Base-by-base conservation (phyloP, 2,329 filamentous ascomycete species). In the Aspergillus sergii region DNA sequence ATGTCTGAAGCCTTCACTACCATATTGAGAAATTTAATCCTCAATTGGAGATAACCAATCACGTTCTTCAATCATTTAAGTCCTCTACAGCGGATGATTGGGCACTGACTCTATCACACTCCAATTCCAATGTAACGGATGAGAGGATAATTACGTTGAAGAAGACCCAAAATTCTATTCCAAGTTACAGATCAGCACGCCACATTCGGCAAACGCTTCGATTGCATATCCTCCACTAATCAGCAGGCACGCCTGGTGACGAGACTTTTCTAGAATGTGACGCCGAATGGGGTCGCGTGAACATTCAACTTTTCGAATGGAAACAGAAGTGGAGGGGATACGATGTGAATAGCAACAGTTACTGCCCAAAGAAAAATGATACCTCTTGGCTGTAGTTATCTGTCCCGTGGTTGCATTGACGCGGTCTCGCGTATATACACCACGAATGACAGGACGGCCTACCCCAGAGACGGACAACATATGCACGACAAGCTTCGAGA, bases 111-210 rank as follows among this genome's bases (percentile, higher is more conserved):
- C 30, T 54, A 9, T 39, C 32, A 55, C 51, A 16, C 14, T 10
- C n/a, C 28, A n/a, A 23, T 4, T 26, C 36, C 8, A 19, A 55
- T 39, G 51, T 39, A 55, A 55, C 51, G 3, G 6, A 39, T 16
- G 51, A 55, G 51, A 39, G 7, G n/a, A 39, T 39, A 55, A 55
- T 55, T 39, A 39, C 51, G 51, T 39, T 23, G 30, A 39, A 55
- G 51, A 23, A 34, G 5, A 39, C 7, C 36, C n/a, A 11, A 26
- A 5, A 11, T 19, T 19, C 36, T n/a, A 12, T 8, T 11, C 21
- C 34, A 39, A 11, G 21, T 39, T 39, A 36, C 32, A 26, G 51
- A 55, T 55, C 32, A 9, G 14, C 32, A 26, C 32, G 34, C 51
- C 51, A 55, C 34, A 39, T 16, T 26, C 3, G 14, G 9, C n/a